Percentiles rank a stretch among this genome's conserved stretches.
These are phyloP conservation scores for Takashimella koratensis DNA, from an alignment of 1,284 basidiomycete species.

Conservation along the genomic window DNA sequence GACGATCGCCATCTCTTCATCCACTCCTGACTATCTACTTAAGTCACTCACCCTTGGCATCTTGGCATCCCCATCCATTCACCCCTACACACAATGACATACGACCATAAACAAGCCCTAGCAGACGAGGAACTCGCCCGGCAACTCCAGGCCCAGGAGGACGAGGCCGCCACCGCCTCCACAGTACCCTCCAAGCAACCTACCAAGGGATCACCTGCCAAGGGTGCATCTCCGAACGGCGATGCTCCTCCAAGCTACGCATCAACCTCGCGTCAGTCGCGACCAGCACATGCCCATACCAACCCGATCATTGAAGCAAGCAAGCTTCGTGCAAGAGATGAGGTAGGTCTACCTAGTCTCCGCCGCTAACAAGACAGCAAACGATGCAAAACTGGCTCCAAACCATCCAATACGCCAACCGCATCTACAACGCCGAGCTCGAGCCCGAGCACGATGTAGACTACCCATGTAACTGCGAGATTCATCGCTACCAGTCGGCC, in stretches of 20 bases:
- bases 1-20: too few species aligned
- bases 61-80: too few species aligned
- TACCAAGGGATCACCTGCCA: neutral
- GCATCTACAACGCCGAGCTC: constrained; percentile 16
- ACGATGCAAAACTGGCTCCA: constrained; percentile 17
- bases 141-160: neutral
- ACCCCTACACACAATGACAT: too few species aligned
- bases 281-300: constrained; percentile 3
- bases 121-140: neutral
- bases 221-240: neutral
- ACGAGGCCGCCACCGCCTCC: neutral
- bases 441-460: constrained; percentile 20
- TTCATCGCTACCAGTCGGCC: constrained; percentile 12
- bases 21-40: too few species aligned
- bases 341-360: constrained; percentile 5
- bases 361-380: constrained; percentile 8
- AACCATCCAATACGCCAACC: constrained; percentile 9
- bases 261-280: neutral
- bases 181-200: too few species aligned
- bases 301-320: constrained; percentile 11
- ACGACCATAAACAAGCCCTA: neutral
- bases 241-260: neutral
- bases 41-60: too few species aligned
- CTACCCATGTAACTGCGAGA: constrained; percentile 10
- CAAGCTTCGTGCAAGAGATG: constrained; percentile 7